These are phyloP conservation scores for Scheffersomyces coipomensis DNA, from an alignment of 805 yeast species.

Conservation along the genomic window DNA sequence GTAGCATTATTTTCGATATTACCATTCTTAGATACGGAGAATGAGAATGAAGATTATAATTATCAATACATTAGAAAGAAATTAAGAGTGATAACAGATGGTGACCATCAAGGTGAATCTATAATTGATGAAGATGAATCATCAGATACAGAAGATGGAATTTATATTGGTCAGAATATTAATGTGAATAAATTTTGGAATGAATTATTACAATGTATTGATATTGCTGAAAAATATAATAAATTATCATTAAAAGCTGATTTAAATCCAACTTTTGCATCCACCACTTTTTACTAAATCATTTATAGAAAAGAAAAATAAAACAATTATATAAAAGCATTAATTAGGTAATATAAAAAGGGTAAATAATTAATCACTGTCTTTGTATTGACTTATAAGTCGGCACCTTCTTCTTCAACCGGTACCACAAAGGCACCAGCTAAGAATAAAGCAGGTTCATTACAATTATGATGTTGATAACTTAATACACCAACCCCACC, in stretches of 20 bases:
- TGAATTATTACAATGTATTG: constrained; percentile 5
- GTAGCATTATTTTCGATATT: constrained; percentile 63
- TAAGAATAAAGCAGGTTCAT: constrained; percentile 83
- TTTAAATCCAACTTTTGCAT: no score
- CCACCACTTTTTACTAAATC: no score
- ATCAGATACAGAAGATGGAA: constrained; percentile 3
- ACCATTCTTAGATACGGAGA: constrained; percentile 31
- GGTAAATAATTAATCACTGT: no score
- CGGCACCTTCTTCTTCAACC: constrained; percentile 50
- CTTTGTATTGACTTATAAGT: constrained; percentile 1
- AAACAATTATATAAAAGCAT: no score
- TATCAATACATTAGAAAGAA: constrained; percentile 20
- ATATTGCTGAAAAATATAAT: constrained; percentile 7
- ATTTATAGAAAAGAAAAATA: no score
- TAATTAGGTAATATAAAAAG: no score
- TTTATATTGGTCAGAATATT: constrained; percentile 7
- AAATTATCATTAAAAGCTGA: background rate
- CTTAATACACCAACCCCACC: constrained; percentile 93
- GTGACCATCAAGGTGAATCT: constrained; percentile 31
- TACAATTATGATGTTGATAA: constrained; percentile 79
- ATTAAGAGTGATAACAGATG: constrained; percentile 23
- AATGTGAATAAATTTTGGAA: constrained; percentile 8
- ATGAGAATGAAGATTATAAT: constrained; percentile 16
- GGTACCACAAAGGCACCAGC: constrained; percentile 84
- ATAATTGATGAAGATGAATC: constrained; percentile 1